These are phyloP conservation scores for Mycoemilia scoparia DNA, from an alignment of 192 early-diverging fungal genomes.

Conservation along the genomic window DNA sequence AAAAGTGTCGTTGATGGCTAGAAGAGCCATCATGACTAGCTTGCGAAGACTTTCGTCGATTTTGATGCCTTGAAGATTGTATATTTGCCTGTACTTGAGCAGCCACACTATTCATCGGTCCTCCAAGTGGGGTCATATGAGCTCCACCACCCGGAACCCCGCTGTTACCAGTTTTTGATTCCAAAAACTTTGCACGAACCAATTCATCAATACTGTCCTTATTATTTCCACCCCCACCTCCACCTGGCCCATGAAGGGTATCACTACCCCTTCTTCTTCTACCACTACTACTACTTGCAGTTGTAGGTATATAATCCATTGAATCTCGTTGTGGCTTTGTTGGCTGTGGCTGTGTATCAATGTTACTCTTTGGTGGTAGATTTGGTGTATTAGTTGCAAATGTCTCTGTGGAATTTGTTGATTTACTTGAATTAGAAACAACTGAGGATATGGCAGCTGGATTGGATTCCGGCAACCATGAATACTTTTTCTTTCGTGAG, in stretches of 20 bases:
- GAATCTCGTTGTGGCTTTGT: conserved; percentile 3
- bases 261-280: background rate
- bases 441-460: conserved; percentile 23
- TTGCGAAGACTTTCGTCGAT: conserved; percentile 22
- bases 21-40: background rate
- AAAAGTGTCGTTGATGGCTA: background rate
- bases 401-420: conserved; percentile 6
- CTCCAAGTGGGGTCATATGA: conserved; percentile 1
- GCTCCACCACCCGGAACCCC: background rate
- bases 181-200: conserved; percentile 18
- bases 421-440: conserved; percentile 2
- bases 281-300: background rate
- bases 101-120: background rate
- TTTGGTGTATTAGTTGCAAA: conserved; percentile 6
- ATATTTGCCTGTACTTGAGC: conserved; percentile 3
- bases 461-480: conserved; percentile 27
- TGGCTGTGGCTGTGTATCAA: background rate
- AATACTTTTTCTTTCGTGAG: conserved; percentile 33
- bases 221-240: conserved; percentile 8
- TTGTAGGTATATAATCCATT: conserved; percentile 7
- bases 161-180: conserved; percentile 3
- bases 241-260: background rate
- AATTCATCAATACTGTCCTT: conserved; percentile 29
- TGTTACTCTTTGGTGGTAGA: conserved; percentile 1
- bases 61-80: conserved; percentile 5